phyloP scores from a whole-genome alignment of 306 rosid genomes.

The Prunus mongolica region DNA sequence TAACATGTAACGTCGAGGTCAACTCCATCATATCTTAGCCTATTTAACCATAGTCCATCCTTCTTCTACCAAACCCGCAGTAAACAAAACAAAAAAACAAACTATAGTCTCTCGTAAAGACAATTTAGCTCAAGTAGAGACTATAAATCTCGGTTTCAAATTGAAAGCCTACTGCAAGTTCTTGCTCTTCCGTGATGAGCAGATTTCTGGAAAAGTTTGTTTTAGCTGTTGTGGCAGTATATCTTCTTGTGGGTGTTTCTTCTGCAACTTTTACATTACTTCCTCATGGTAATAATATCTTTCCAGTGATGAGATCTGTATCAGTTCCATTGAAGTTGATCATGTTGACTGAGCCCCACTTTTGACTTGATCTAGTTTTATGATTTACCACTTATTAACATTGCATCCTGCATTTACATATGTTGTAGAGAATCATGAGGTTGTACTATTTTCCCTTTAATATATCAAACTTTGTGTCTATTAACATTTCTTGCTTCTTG shows the following conservation, averaged over 20 bases:
- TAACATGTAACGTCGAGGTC: background rate
- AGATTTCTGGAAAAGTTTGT: conserved; percentile 13
- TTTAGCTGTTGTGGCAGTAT: conserved; percentile 6
- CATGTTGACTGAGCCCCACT: background rate
- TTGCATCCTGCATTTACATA: background rate
- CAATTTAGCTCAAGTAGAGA: background rate
- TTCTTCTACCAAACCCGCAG: background rate
- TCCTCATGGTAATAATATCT: conserved; percentile 13
- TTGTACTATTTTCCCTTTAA: background rate
- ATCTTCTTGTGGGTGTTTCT: conserved; percentile 10
- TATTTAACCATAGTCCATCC: background rate
- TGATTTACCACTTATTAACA: background rate
- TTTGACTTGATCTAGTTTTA: background rate
- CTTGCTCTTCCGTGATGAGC: conserved; percentile 15
- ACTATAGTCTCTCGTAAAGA: background rate
- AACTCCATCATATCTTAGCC: background rate
- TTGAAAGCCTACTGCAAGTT: background rate
- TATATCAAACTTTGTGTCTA: background rate
- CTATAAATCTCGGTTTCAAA: background rate
- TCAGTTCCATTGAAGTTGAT: background rate
- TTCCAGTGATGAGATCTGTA: background rate
- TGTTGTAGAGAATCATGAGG: background rate
- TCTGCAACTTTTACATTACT: conserved; percentile 6
- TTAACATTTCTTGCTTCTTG: background rate
- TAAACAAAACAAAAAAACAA: background rate